These are phyloP conservation scores for Rhynchospora breviuscula DNA, from an alignment of 176 grass and related monocot genomes.

Conservation along the genomic window DNA sequence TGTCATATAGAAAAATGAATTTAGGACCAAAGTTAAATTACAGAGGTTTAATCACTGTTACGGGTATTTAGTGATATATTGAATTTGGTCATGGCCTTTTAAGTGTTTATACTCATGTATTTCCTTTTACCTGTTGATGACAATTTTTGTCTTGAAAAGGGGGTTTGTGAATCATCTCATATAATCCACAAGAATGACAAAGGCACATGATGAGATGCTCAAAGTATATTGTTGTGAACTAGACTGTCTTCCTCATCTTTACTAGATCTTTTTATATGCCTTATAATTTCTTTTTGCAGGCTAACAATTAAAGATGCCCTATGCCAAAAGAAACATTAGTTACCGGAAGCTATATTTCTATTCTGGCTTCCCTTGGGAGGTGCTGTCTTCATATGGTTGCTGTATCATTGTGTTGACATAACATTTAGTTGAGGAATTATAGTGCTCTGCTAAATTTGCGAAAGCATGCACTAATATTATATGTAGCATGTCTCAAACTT, in stretches of 20 bases:
- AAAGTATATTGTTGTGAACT: not conserved
- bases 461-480: constrained; percentile 60
- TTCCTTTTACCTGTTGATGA: not conserved
- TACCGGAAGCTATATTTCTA: not conserved
- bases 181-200: not conserved
- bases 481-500: constrained; percentile 45
- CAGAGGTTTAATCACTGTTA: not conserved
- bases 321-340: not conserved
- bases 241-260: not conserved
- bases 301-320: constrained; percentile 27
- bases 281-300: constrained; percentile 27
- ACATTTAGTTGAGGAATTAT: not conserved
- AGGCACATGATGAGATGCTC: not conserved
- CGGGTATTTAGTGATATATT: not conserved
- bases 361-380: not conserved
- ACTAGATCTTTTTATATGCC: not conserved
- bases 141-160: not conserved
- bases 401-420: constrained; percentile 5
- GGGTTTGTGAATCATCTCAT: not conserved
- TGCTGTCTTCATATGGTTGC: not conserved
- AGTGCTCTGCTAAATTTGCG: constrained; percentile 7
- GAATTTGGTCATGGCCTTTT: not conserved
- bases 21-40: not conserved
- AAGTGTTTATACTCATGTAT: too few relatives aligned
- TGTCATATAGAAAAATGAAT: not conserved